Conservation (phyloP, 305 asterid genomes). For the Solanum aculeatissimum region DNA sequence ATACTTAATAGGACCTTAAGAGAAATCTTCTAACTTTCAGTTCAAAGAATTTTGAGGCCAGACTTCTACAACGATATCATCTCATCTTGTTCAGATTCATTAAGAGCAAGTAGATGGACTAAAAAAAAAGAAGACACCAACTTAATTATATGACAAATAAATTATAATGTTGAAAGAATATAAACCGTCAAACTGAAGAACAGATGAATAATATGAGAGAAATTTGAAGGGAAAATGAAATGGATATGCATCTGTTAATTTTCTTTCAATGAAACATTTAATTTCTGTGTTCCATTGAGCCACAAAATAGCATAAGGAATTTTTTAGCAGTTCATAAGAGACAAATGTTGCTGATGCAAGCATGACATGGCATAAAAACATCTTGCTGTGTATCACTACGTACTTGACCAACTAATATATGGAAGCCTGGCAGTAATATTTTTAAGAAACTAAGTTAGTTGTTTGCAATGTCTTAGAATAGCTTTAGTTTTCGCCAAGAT, state of each 20-base stretch:
- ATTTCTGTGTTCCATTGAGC: neutral
- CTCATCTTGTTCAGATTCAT: neutral
- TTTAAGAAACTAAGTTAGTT: neutral
- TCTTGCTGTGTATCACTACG: neutral
- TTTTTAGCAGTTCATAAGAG: neutral
- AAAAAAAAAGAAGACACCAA: neutral
- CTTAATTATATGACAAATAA: neutral
- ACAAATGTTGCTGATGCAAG: neutral
- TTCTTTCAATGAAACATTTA: neutral
- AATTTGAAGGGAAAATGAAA: neutral
- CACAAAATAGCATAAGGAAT: neutral
- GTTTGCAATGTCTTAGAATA: neutral
- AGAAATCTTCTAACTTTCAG: neutral
- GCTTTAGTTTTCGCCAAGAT: neutral
- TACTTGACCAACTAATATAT: neutral
- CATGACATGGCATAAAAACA: neutral
- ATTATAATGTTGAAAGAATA: neutral
- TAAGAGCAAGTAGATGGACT: neutral
- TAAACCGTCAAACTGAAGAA: neutral
- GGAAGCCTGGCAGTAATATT: neutral
- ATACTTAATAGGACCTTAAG: neutral
- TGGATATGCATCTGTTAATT: neutral
- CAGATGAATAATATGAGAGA: neutral
- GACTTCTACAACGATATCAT: neutral
- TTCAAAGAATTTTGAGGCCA: neutral